A percentile compares a stretch with the other conserved stretches of the same genome.
phyloP scores from a whole-genome alignment of 495 filamentous ascomycete species.

The Xylaria sp. region DNA sequence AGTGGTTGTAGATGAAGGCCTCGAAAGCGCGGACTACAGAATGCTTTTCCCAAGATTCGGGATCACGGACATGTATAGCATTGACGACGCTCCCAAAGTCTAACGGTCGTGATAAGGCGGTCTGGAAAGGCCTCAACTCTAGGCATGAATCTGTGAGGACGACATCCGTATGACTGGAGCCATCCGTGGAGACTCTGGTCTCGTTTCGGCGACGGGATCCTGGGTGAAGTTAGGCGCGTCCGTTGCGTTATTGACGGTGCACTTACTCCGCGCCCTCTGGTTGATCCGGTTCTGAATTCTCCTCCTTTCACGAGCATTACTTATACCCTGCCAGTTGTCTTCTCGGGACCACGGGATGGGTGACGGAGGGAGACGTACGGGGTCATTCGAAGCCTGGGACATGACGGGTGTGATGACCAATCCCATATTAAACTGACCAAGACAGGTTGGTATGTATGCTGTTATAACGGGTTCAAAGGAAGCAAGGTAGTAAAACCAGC shows the following conservation, averaged over 20 bases:
- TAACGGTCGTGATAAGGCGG: not conserved
- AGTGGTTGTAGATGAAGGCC: conserved; percentile 20
- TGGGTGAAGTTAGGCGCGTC: not conserved
- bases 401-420: not conserved
- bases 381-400: not conserved
- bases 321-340: conserved; percentile 5
- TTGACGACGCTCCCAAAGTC: not conserved
- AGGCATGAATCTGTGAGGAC: not conserved
- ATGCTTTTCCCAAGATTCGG: not conserved
- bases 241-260: no score
- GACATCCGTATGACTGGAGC: not conserved
- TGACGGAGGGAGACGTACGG: not conserved
- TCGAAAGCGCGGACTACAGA: conserved; percentile 24
- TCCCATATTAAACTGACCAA: not conserved
- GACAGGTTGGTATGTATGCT: not conserved
- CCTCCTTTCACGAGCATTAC: conserved; percentile 4
- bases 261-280: conserved; percentile 9
- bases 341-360: not conserved
- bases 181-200: not conserved
- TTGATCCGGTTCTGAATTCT: conserved; percentile 20
- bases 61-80: not conserved
- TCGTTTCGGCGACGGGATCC: conserved; percentile 15
- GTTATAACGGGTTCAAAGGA: not conserved
- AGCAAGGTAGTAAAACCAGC: not conserved
- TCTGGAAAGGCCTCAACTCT: not conserved